Evolutionary conservation across 176 grass and related monocot species (phyloP), one percentile per base, ranked within the genome.

Genomic region (Oryza nivara): DNA sequence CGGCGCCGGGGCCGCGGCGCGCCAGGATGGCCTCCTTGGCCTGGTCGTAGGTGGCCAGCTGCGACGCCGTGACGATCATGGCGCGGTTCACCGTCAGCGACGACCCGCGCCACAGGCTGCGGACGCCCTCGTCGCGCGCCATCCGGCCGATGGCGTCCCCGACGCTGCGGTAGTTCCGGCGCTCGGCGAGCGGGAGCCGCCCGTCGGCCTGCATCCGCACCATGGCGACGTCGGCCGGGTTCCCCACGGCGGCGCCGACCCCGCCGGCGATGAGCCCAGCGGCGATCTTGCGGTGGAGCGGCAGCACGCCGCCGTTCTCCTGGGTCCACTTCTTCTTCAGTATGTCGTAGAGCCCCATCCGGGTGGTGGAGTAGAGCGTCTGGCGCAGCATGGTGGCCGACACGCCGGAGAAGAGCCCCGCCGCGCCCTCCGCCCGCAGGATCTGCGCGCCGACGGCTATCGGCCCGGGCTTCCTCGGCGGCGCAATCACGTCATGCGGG

Each of bases 121-220:
- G 86, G 9, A 97, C 87, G 65, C 94, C 91, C 80, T 93, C 94
- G 85, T 90, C 74, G 20, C 89, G 86, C 15, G 80, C 80, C 94
- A 97, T 97, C 23, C 89, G 84, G 15, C 41, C 65, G 81, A 97
- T 97, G 67, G 95, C 95, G 79, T 97, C 95, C 0, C 89, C 86
- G 8, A 97, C 92, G 78, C 92, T 81, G 40, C 86, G 73, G 95
- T 97, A 97, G 90, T 93, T 95, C 4, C 95, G 82, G 71, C 95
- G 92, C 15, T 95, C 95, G 2, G 95, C 95, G 3, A 87, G 35
- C 3, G 95, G 95, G 13, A 97, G 92, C 1, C 92, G 52, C 9
- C 95, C 95, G 74, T 97, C 95, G 1, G 95, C 95, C 88, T 97
- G 95, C 95, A 97, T 97, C 83, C 95, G 88, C 38, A 97, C 95